phyloP scores from a whole-genome alignment of 2,329 filamentous ascomycete species.

The Cryphonectria parasitica region DNA sequence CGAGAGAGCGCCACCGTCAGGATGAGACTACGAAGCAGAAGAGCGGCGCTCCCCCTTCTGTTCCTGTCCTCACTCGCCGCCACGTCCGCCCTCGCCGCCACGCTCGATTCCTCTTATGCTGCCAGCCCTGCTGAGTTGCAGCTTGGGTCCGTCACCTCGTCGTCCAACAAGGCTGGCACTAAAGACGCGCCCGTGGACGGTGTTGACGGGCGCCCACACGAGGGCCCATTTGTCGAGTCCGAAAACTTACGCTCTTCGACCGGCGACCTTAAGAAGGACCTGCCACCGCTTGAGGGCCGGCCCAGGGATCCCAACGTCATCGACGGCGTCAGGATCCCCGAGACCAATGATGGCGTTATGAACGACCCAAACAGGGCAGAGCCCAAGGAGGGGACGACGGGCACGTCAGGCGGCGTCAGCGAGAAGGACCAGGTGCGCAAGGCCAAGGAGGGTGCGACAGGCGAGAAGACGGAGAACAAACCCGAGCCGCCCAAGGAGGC shows the following conservation, averaged over 20 bases:
- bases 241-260: slow-evolving; percentile 43
- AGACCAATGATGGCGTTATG: slow-evolving; percentile 83
- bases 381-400: slow-evolving; percentile 84
- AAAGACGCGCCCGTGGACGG: slow-evolving; percentile 91
- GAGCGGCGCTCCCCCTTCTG: slow-evolving; percentile 62
- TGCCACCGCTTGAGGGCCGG: slow-evolving; percentile 54
- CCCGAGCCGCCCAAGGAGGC: slow-evolving; percentile 85
- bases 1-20: slow-evolving; percentile 33
- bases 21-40: slow-evolving; percentile 64
- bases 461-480: slow-evolving; percentile 70
- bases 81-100: slow-evolving; percentile 44
- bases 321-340: slow-evolving; percentile 64
- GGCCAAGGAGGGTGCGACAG: slow-evolving; percentile 67
- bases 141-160: slow-evolving; percentile 23
- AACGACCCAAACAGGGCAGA: slow-evolving; percentile 77
- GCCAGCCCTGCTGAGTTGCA: slow-evolving; percentile 29
- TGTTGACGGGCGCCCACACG: slow-evolving; percentile 90
- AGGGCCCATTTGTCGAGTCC: slow-evolving; percentile 76
- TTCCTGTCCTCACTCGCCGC: slow-evolving; percentile 60
- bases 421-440: slow-evolving; percentile 81
- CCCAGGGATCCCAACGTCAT: slow-evolving; percentile 56
- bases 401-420: slow-evolving; percentile 86
- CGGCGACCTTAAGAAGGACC: slow-evolving; percentile 42
- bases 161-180: slow-evolving; percentile 48
- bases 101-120: slow-evolving; percentile 31